A percentile compares a stretch with the other conserved stretches of the same genome.
These are phyloP conservation scores for Priceomyces medius DNA, from an alignment of 805 yeast species.

Conservation along the genomic window DNA sequence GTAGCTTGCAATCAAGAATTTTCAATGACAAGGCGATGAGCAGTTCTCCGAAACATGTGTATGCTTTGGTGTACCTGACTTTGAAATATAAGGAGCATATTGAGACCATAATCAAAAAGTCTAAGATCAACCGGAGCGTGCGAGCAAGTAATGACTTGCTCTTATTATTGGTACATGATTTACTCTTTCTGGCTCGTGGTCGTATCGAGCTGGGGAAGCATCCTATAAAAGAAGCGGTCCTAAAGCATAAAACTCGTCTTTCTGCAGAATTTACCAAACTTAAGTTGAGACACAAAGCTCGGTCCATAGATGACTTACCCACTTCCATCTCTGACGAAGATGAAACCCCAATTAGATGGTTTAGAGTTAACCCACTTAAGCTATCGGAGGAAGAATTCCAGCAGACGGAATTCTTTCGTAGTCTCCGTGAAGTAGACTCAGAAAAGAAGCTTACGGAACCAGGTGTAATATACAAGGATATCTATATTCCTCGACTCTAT, in stretches of 20 bases:
- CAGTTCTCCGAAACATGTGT: conserved; percentile 77
- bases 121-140: conserved; percentile 54
- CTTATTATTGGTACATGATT: conserved; percentile 74
- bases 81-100: conserved; percentile 68
- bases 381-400: conserved; percentile 40
- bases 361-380: conserved; percentile 67
- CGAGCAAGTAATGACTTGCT: conserved; percentile 55
- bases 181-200: conserved; percentile 70
- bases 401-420: conserved; percentile 35
- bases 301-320: conserved; percentile 48
- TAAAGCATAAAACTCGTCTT: conserved; percentile 76
- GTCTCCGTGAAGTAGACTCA: conserved; percentile 46
- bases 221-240: conserved; percentile 76
- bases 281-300: conserved; percentile 69
- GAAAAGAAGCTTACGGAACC: conserved; percentile 35
- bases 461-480: conserved; percentile 72
- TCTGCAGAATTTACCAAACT: conserved; percentile 79
- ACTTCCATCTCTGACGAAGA: conserved; percentile 28
- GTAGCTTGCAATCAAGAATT: conserved; percentile 38
- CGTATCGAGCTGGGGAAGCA: conserved; percentile 88
- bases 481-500: conserved; percentile 68
- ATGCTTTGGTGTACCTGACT: conserved; percentile 79
- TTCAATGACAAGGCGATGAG: conserved; percentile 32
- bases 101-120: conserved; percentile 58
- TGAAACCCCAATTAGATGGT: conserved; percentile 79